Conservation (phyloP, 2,329 filamentous ascomycete genomes). For the Paracoccidioides brasiliensis region DNA sequence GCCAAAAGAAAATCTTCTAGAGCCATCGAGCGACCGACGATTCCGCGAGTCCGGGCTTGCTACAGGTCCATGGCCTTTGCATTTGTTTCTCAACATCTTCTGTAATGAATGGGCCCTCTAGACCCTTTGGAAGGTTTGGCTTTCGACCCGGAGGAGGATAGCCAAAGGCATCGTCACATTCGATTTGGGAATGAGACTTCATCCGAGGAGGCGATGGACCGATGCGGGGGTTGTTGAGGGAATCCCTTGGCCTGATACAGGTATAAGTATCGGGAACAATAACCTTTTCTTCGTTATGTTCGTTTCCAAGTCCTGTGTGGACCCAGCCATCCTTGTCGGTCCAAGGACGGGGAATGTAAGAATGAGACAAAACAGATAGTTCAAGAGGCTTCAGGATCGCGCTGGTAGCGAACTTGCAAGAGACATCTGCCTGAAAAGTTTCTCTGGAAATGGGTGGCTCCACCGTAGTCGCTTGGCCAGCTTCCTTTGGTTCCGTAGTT, state of each 20-base stretch:
- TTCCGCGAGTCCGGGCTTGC: constrained; percentile 13
- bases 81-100: constrained; percentile 17
- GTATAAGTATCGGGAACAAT: constrained; percentile 15
- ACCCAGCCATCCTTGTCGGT: constrained; percentile 21
- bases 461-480: background rate
- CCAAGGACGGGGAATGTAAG: constrained; percentile 13
- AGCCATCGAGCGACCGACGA: constrained; percentile 12
- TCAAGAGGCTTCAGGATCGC: background rate
- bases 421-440: background rate
- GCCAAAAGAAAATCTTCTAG: constrained; percentile 12
- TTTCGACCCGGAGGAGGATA: constrained; percentile 21
- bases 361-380: background rate
- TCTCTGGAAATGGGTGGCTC: background rate
- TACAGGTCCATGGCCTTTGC: constrained; percentile 15
- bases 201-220: constrained; percentile 17
- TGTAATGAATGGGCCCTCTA: constrained; percentile 9
- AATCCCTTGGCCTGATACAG: constrained; percentile 17
- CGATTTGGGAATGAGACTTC: constrained; percentile 17
- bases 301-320: constrained; percentile 19
- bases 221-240: constrained; percentile 16
- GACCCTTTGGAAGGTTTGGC: constrained; percentile 17
- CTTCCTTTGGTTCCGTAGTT: background rate
- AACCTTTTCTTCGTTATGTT: constrained; percentile 19
- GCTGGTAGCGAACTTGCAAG: background rate
- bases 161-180: constrained; percentile 20